These are phyloP conservation scores for Coleophoma eucalyptorum DNA, from an alignment of 2,329 filamentous ascomycete genomes.

Conservation along the genomic window DNA sequence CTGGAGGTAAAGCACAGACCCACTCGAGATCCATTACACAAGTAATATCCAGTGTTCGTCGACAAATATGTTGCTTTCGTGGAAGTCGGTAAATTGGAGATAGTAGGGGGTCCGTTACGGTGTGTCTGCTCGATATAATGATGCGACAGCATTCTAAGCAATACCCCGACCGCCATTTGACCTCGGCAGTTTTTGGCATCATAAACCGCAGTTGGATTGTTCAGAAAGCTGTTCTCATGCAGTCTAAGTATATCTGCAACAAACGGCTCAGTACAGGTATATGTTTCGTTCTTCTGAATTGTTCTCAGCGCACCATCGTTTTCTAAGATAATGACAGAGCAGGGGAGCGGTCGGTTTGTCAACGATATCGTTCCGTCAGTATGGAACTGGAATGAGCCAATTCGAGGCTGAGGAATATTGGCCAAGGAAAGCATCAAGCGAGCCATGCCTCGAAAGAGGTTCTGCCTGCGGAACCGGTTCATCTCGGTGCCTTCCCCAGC, in stretches of 20 bases:
- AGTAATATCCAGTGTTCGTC: conserved; percentile 30
- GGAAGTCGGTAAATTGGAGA: conserved; percentile 28
- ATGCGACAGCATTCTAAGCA: conserved; percentile 23
- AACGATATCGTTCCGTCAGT: conserved; percentile 27
- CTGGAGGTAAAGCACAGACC: conserved; percentile 27
- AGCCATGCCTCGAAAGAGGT: conserved; percentile 27
- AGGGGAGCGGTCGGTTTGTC: conserved; percentile 28
- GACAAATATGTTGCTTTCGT: conserved; percentile 31
- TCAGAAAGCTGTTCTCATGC: conserved; percentile 23
- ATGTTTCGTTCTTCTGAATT: conserved; percentile 27
- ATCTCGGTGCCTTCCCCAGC: conserved; percentile 14
- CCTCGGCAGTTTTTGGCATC: conserved; percentile 19
- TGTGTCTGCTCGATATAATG: conserved; percentile 19
- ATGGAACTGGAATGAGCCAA: conserved; percentile 20
- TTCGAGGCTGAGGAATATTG: conserved; percentile 14
- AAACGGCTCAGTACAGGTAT: conserved; percentile 20
- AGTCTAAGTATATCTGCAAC: conserved; percentile 18
- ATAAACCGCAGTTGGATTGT: conserved; percentile 18
- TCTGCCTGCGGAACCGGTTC: conserved; percentile 18
- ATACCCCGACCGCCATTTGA: conserved; percentile 21
- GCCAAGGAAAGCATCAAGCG: conserved; percentile 20
- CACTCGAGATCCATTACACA: conserved; percentile 31
- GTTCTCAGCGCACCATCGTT: conserved; percentile 27
- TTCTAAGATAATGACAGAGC: conserved; percentile 26
- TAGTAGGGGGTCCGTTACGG: conserved; percentile 25